A percentile compares a stretch with the other conserved stretches of the same genome.
phyloP scores from a whole-genome alignment of 2,329 filamentous ascomycete genomes.

The Penicillium nordicum region DNA sequence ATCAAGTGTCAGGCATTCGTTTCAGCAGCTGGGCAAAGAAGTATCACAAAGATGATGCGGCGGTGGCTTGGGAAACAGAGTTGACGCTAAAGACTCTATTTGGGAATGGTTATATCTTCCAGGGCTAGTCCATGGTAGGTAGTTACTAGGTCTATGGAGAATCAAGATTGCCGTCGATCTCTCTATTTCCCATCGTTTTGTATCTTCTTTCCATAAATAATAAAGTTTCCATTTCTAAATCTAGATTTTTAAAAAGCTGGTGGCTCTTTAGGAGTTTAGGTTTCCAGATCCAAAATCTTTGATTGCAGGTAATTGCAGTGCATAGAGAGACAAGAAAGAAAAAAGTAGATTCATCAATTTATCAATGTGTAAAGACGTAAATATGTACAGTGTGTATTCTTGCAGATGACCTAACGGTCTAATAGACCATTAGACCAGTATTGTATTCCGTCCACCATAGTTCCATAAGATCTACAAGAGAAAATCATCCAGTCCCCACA shows the following conservation, averaged over 20 bases:
- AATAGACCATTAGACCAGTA: neutral
- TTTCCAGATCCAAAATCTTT: neutral
- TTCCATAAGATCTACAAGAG: constrained; percentile 2
- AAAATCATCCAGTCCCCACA: neutral
- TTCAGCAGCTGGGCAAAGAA: neutral
- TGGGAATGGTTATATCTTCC: neutral
- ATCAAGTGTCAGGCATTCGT: neutral
- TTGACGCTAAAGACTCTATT: constrained; percentile 22
- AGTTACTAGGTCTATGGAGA: neutral
- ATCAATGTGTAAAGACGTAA: neutral
- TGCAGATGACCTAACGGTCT: constrained; percentile 1
- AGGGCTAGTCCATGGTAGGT: neutral
- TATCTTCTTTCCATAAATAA: neutral
- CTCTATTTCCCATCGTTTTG: neutral
- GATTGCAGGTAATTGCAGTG: neutral
- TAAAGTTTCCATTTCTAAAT: neutral
- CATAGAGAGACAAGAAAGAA: neutral
- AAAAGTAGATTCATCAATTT: neutral
- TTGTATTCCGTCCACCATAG: neutral
- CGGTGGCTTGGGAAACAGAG: constrained; percentile 16
- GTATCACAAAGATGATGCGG: neutral
- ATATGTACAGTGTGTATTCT: neutral
- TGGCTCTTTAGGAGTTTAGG: neutral
- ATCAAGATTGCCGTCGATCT: neutral
- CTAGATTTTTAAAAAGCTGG: neutral